Conservation (phyloP, 352 stramenopile genomes). For the Phytophthora hybrid region DNA sequence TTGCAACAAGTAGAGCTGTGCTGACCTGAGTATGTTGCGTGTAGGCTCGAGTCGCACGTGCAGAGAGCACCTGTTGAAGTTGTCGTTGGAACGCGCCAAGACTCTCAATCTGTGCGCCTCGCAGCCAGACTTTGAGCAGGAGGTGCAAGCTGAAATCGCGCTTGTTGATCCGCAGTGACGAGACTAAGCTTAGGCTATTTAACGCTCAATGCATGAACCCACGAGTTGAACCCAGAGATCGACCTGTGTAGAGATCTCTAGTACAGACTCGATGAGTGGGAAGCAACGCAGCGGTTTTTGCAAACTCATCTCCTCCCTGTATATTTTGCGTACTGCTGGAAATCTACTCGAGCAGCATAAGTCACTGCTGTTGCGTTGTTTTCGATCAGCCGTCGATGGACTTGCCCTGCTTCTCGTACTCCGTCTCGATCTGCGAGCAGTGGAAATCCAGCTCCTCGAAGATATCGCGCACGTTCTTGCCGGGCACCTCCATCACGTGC, state of each 20-base stretch:
- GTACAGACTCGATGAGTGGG: not conserved
- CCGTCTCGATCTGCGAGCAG: constrained; percentile 88
- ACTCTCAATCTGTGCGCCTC: constrained; percentile 42
- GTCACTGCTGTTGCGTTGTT: constrained; percentile 16
- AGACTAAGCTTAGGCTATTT: constrained; percentile 23
- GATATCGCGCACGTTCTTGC: constrained; percentile 85
- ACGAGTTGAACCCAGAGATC: not conserved
- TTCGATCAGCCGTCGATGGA: constrained; percentile 55
- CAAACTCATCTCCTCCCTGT: constrained; percentile 25
- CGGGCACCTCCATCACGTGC: constrained; percentile 69
- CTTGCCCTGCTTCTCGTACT: constrained; percentile 88
- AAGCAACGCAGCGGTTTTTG: not conserved
- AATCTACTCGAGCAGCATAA: constrained; percentile 25
- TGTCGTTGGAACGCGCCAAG: constrained; percentile 61
- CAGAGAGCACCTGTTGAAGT: constrained; percentile 56
- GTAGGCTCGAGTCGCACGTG: constrained; percentile 66
- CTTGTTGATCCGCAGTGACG: constrained; percentile 58
- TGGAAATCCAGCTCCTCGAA: constrained; percentile 87
- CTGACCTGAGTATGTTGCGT: not conserved
- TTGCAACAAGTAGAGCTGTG: not conserved
- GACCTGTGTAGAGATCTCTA: not conserved
- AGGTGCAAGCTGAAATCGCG: constrained; percentile 62
- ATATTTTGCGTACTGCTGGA: constrained; percentile 27
- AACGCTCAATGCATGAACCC: constrained; percentile 18
- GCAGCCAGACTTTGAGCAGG: constrained; percentile 52